phyloP scores from a whole-genome alignment of 192 early-diverging fungal genomes.

The Rhizophagus sp. region DNA sequence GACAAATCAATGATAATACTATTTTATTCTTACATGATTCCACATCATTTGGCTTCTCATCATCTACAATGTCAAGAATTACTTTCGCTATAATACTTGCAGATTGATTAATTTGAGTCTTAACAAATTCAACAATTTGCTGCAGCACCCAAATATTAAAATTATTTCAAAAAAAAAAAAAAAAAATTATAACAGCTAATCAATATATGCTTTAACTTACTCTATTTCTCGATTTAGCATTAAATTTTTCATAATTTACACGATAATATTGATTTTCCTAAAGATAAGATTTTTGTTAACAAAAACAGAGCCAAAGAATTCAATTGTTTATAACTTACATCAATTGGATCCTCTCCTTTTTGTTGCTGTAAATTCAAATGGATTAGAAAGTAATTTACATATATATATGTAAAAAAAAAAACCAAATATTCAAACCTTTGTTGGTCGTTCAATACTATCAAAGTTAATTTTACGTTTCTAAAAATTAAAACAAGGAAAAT shows the following conservation, averaged over 20 bases:
- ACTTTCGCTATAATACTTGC: slow-evolving; percentile 61
- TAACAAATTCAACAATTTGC: slow-evolving; percentile 60
- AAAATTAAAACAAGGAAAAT: neutral
- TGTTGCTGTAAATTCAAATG: neutral
- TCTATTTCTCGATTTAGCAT: slow-evolving; percentile 13
- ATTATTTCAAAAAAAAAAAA: neutral
- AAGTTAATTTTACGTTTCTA: slow-evolving; percentile 26
- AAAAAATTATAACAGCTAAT: neutral
- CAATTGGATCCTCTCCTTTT: slow-evolving; percentile 7
- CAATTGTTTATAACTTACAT: slow-evolving; percentile 9
- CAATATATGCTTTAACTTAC: neutral
- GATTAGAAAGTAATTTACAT: neutral
- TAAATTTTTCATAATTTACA: slow-evolving; percentile 27
- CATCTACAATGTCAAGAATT: slow-evolving; percentile 60
- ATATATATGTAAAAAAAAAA: neutral
- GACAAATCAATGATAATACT: neutral
- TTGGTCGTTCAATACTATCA: slow-evolving; percentile 4
- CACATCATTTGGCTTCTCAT: slow-evolving; percentile 42
- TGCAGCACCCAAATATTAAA: slow-evolving; percentile 14
- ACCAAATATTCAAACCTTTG: neutral
- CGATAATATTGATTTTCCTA: slow-evolving; percentile 27
- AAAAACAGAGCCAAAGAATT: neutral
- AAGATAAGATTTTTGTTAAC: neutral
- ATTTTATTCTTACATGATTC: slow-evolving; percentile 36
- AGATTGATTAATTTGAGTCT: slow-evolving; percentile 60